A percentile compares a stretch with the other conserved stretches of the same genome.
These are phyloP conservation scores for Fraxinus dipetala DNA, from an alignment of 305 asterid species.

Conservation along the genomic window DNA sequence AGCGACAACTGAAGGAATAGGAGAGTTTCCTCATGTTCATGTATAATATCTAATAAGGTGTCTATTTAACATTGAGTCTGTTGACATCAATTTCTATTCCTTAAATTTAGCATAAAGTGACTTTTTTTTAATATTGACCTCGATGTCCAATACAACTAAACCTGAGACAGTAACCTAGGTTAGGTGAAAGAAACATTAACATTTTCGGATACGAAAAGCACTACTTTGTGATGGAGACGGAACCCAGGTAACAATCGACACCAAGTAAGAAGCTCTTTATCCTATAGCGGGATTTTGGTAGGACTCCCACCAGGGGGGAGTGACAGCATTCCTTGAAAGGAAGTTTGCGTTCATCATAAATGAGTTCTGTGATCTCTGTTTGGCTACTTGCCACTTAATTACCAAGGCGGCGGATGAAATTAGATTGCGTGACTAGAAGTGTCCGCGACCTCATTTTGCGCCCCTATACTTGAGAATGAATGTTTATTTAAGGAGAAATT, in stretches of 20 bases:
- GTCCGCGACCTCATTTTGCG: not conserved
- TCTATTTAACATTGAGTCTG: not conserved
- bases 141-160: not conserved
- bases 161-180: not conserved
- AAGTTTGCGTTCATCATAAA: not conserved
- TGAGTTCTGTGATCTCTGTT: not conserved
- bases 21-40: not conserved
- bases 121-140: not conserved
- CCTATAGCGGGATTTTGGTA: no score
- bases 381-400: not conserved
- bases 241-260: no score
- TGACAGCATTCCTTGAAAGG: not conserved
- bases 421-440: not conserved
- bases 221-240: not conserved
- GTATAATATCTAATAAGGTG: not conserved
- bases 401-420: not conserved
- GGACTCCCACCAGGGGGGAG: no score
- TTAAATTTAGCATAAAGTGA: not conserved
- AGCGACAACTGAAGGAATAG: not conserved
- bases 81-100: not conserved
- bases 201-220: not conserved
- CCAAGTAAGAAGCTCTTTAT: no score
- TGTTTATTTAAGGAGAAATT: not conserved
- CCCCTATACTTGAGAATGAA: not conserved
- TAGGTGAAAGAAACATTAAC: not conserved